Conservation (phyloP, 2,329 filamentous ascomycete genomes). For the Colletotrichum chrysophilum region DNA sequence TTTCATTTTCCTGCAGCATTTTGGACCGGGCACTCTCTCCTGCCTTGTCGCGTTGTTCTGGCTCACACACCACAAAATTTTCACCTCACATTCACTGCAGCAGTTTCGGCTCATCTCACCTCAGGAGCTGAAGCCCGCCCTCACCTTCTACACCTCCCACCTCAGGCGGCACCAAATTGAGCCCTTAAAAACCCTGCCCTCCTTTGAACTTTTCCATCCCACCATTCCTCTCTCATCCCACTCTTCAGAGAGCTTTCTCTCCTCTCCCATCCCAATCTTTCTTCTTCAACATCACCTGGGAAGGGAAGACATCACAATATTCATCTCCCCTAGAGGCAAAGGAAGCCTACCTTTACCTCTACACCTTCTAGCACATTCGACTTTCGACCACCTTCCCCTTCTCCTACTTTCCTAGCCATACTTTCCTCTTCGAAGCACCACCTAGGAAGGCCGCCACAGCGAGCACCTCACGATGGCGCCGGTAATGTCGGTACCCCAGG, state of each 20-base stretch:
- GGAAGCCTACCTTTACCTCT: too few relatives aligned
- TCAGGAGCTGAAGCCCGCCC: not conserved
- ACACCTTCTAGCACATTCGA: too few relatives aligned
- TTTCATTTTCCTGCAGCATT: not conserved
- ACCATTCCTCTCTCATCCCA: not conserved
- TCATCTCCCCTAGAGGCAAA: too few relatives aligned
- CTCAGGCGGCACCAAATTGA: not conserved
- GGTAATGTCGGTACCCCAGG: too few relatives aligned
- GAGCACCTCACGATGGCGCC: too few relatives aligned
- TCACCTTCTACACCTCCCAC: not conserved
- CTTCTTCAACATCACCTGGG: not conserved
- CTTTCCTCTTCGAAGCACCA: too few relatives aligned
- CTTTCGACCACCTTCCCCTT: too few relatives aligned
- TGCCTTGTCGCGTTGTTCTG: not conserved
- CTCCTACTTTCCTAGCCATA: too few relatives aligned
- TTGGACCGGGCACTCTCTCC: accelerated
- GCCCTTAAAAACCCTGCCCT: not conserved
- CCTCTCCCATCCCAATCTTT: not conserved
- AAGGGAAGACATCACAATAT: not conserved
- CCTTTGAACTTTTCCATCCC: not conserved
- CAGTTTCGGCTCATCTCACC: not conserved
- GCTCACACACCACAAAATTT: not conserved
- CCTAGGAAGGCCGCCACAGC: too few relatives aligned
- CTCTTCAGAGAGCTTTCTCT: too few relatives aligned
- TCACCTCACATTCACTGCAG: not conserved